A percentile compares a stretch with the other conserved stretches of the same genome.
These are phyloP conservation scores for Lentinus brumalis DNA, from an alignment of 768 basidiomycete species.

Conservation along the genomic window DNA sequence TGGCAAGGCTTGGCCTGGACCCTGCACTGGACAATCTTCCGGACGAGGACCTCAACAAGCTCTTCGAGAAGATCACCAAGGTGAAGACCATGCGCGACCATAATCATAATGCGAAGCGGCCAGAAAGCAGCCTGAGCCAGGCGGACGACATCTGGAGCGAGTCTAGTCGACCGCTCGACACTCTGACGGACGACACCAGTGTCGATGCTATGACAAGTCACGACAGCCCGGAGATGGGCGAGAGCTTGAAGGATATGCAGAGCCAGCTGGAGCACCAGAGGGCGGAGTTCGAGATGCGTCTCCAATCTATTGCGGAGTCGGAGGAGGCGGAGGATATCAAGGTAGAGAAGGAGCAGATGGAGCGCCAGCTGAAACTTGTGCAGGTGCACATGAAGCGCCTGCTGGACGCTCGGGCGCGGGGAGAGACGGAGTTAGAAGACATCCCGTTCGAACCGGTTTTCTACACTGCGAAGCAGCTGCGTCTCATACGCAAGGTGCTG, in stretches of 20 bases:
- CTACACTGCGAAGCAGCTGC: slow-evolving; percentile 79
- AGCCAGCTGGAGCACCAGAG: slow-evolving; percentile 60
- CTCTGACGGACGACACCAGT: slow-evolving; percentile 86
- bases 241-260: slow-evolving; percentile 69
- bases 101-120: slow-evolving; percentile 74
- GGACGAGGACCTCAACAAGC: slow-evolving; percentile 91
- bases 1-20: slow-evolving; percentile 83
- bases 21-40: slow-evolving; percentile 90
- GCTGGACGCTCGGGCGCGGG: slow-evolving; percentile 72
- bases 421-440: slow-evolving; percentile 68
- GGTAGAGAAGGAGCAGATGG: slow-evolving; percentile 91
- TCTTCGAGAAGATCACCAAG: slow-evolving; percentile 93
- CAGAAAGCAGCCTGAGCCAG: slow-evolving; percentile 87
- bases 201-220: slow-evolving; percentile 64
- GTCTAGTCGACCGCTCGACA: slow-evolving; percentile 77
- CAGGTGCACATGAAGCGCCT: slow-evolving; percentile 82
- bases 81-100: slow-evolving; percentile 88
- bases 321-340: slow-evolving; percentile 85
- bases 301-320: slow-evolving; percentile 63
- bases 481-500: slow-evolving; percentile 80
- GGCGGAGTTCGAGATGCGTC: slow-evolving; percentile 57
- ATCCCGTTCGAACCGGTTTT: slow-evolving; percentile 77
- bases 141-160: slow-evolving; percentile 91
- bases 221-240: slow-evolving; percentile 67
- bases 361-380: slow-evolving; percentile 81